phyloP scores from a whole-genome alignment of 352 stramenopile species.

The Globisporangium orthogonon region DNA sequence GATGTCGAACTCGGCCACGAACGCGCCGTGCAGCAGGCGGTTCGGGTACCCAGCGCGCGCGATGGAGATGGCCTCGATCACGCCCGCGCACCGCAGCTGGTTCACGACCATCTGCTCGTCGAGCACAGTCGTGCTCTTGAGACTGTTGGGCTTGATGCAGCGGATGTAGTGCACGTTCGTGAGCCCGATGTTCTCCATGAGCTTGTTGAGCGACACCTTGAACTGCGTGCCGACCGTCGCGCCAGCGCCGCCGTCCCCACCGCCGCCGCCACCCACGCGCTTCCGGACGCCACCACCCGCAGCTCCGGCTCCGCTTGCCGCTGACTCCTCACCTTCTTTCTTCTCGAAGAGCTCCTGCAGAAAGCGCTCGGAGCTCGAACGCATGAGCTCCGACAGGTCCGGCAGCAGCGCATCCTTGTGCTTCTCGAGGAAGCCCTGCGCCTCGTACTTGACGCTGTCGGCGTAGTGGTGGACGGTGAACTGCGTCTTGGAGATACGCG shows the following conservation, averaged over 20 bases:
- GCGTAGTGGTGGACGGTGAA: constrained; percentile 94
- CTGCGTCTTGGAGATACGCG: constrained; percentile 59
- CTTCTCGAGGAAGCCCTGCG: constrained; percentile 91
- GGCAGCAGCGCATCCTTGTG: constrained; percentile 92
- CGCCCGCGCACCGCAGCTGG: constrained; percentile 72
- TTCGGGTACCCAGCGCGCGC: constrained; percentile 75
- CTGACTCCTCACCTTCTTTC: constrained; percentile 4
- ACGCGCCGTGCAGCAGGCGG: constrained; percentile 70
- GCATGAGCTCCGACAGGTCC: constrained; percentile 84
- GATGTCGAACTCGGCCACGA: constrained; percentile 56
- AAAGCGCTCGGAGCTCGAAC: constrained; percentile 37
- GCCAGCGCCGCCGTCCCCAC: constrained; percentile 14
- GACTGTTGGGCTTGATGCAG: constrained; percentile 82
- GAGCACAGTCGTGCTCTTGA: constrained; percentile 54
- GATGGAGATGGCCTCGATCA: constrained; percentile 78
- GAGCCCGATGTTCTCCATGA: constrained; percentile 71
- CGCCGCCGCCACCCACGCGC: constrained; percentile 21
- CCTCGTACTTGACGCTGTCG: constrained; percentile 88
- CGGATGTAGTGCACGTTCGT: constrained; percentile 79
- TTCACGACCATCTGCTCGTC: constrained; percentile 72
- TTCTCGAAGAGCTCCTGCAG: constrained; percentile 53
- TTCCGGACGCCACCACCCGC: constrained; percentile 2
- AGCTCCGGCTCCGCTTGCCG: not conserved
- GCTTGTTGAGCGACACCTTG: constrained; percentile 51
- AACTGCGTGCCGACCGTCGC: constrained; percentile 81